These are phyloP conservation scores for Candida maltosa DNA, from an alignment of 805 yeast species.

Conservation along the genomic window DNA sequence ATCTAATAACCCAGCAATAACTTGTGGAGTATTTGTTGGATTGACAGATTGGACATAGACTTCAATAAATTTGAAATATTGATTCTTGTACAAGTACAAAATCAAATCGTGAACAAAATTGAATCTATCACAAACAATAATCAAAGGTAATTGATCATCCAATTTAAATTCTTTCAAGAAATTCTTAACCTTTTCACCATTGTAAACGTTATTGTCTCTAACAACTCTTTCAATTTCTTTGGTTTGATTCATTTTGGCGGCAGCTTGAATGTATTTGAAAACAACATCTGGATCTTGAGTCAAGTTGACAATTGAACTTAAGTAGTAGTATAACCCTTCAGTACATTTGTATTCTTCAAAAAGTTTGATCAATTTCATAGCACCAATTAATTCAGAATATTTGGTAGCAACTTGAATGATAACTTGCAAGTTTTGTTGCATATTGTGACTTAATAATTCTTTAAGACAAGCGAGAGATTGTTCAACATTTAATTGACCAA, in stretches of 20 bases:
- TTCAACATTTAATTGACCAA: constrained; percentile 91
- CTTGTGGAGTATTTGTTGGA: constrained; percentile 94
- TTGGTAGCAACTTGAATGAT: constrained; percentile 96
- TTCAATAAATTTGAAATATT: constrained; percentile 94
- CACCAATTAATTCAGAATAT: constrained; percentile 90
- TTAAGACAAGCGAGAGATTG: constrained; percentile 85
- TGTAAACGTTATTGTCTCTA: constrained; percentile 89
- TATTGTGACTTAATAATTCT: constrained; percentile 74
- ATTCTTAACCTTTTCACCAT: constrained; percentile 96
- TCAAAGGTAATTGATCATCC: constrained; percentile 93
- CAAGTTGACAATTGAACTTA: constrained; percentile 88
- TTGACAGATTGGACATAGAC: constrained; percentile 97
- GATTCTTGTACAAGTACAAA: constrained; percentile 89
- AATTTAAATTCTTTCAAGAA: constrained; percentile 91
- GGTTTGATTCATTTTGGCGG: constrained; percentile 83
- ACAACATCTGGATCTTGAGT: constrained; percentile 95
- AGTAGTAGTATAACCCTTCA: constrained; percentile 93
- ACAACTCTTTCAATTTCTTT: constrained; percentile 95
- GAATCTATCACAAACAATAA: constrained; percentile 92
- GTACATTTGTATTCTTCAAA: constrained; percentile 90
- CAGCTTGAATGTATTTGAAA: constrained; percentile 92
- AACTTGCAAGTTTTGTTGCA: constrained; percentile 85
- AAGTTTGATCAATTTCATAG: constrained; percentile 76
- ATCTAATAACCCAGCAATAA: constrained; percentile 91
- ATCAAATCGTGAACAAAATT: constrained; percentile 90